Evolutionary conservation across 345 rosid genomes (phyloP), one percentile per base, ranked within the genome.

Genomic region (Microcos paniculata): DNA sequence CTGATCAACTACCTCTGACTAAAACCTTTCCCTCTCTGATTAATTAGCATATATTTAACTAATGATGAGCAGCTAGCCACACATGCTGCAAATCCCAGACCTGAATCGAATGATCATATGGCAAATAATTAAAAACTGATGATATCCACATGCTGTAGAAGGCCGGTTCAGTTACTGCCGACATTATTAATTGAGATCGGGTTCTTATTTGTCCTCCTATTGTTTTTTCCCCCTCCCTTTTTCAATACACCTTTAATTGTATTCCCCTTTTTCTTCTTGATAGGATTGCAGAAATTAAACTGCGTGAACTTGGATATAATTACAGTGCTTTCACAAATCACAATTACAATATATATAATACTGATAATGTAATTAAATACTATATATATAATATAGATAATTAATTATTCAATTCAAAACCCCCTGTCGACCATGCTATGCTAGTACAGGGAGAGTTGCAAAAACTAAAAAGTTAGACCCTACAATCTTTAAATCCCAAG

Each of bases 81-180:
- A 75, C 76, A 74, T 40, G 65, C 61, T 23, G 62, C 33, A 57
- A 26, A 24, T 57, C 12, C 26, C 33, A 57, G 62, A 57, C 8
- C 33, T 56, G 16, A 56, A 56, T 23, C 4, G 3, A 53, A 53
- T 53, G 58, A 53, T 53, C 28, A 53, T 53, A 51, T 51, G n/a
- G n/a, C n/a, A 52, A 18, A 23, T 52, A 19, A 52, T 52, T 52
- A 52, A 52, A 52, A 52, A 19, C n/a, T n/a, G n/a, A 4, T 55
- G 4, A 70, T 74, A 31, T 76, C 62, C 77, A 80, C 81, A 71
- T 77, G 86, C 72, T 35, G n/a, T n/a, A 68, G 74, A 38, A 69
- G 70, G 76, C n/a, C n/a, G n/a, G 49, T 77, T 80, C 77, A 46
- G 51, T 62, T 71, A 59, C 58, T 56, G 71, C 31, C 70, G 28